These are phyloP conservation scores for Komagataella phaffii DNA, from an alignment of 805 yeast genomes.

Conservation along the genomic window DNA sequence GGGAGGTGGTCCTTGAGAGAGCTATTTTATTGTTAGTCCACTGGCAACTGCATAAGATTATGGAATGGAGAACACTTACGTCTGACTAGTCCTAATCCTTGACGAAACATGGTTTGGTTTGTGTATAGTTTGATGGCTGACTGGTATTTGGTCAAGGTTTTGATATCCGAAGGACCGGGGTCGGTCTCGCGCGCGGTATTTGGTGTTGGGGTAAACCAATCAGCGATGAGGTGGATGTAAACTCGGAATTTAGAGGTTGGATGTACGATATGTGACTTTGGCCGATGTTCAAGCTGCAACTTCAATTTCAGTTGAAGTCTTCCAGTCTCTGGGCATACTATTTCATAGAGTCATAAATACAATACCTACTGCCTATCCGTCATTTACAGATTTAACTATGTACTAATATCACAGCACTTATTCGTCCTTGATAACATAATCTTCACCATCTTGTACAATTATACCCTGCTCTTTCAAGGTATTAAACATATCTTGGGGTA, in stretches of 20 bases:
- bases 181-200: not conserved
- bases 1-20: not conserved
- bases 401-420: slow-evolving; percentile 6
- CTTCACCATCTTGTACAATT: slow-evolving; percentile 39
- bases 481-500: slow-evolving; percentile 87
- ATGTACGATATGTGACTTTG: not conserved
- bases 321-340: too few relatives aligned
- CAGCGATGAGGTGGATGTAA: not conserved
- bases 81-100: not conserved
- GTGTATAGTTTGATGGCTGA: not conserved
- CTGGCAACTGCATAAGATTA: not conserved
- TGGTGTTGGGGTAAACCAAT: not conserved
- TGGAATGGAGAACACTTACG: not conserved
- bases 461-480: slow-evolving; percentile 55
- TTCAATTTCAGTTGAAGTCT: too few relatives aligned
- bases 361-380: not conserved
- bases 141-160: not conserved
- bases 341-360: not conserved
- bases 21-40: not conserved
- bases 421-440: slow-evolving; percentile 24
- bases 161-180: not conserved
- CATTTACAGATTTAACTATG: not conserved
- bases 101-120: not conserved
- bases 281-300: too few relatives aligned
- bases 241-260: not conserved